phyloP scores from a whole-genome alignment of 441 rosid species.

The Mallotus repandus region DNA sequence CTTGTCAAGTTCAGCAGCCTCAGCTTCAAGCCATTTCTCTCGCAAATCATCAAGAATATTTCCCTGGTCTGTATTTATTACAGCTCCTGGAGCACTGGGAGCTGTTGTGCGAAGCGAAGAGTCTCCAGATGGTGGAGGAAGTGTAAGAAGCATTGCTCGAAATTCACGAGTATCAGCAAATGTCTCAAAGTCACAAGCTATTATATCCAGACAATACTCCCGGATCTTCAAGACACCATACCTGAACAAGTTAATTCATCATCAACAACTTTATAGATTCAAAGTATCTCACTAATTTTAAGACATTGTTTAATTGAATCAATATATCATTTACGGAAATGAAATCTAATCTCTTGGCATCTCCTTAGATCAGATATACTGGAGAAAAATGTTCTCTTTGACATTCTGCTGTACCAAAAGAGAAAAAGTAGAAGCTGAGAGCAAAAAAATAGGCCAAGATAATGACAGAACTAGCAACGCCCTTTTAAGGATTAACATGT shows the following conservation, averaged over 20 bases:
- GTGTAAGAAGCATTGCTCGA: constrained; percentile 83
- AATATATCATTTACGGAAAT: not conserved
- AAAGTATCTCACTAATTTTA: not conserved
- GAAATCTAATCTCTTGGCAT: not conserved
- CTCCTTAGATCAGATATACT: not conserved
- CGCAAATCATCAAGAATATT: constrained; percentile 91
- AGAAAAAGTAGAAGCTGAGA: too few relatives aligned
- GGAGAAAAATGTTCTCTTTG: not conserved
- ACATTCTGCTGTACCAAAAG: not conserved
- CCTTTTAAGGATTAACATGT: not conserved
- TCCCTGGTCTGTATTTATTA: constrained; percentile 61
- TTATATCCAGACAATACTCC: constrained; percentile 76
- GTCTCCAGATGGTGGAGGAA: constrained; percentile 97
- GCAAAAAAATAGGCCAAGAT: too few relatives aligned
- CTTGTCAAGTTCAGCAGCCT: constrained; percentile 92
- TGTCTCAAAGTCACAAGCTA: constrained; percentile 87
- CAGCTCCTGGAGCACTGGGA: constrained; percentile 95
- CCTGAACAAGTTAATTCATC: constrained; percentile 45
- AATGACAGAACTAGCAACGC: too few relatives aligned
- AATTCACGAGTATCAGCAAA: constrained; percentile 76
- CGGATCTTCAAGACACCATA: constrained; percentile 87
- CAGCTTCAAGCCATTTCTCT: constrained; percentile 98
- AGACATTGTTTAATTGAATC: constrained; percentile 3
- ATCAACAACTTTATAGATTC: constrained; percentile 10
- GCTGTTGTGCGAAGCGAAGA: constrained; percentile 79